These are phyloP conservation scores for Persicaria tinctoria DNA, from an alignment of 148 eudicot genomes.

Conservation along the genomic window DNA sequence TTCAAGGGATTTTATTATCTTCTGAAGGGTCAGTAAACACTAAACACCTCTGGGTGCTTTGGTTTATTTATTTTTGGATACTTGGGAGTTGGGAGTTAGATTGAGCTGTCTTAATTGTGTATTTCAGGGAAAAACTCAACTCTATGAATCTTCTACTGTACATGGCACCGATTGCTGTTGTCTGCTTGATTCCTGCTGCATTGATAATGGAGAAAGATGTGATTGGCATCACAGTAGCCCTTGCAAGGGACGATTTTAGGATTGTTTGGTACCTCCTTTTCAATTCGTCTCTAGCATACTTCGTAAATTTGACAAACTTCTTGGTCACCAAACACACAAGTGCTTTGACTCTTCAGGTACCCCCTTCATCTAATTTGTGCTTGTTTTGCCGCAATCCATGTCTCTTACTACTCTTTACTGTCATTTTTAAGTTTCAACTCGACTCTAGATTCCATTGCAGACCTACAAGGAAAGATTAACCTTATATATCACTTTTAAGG, in stretches of 20 bases:
- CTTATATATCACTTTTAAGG: too few relatives aligned
- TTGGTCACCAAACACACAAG: conserved; percentile 97
- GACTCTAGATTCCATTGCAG: neutral
- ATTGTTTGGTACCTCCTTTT: conserved; percentile 74
- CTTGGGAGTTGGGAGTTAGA: neutral
- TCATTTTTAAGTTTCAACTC: too few relatives aligned
- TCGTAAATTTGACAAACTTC: conserved; percentile 83
- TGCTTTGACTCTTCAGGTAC: conserved; percentile 91
- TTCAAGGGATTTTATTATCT: conserved; percentile 81
- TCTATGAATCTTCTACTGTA: conserved; percentile 90
- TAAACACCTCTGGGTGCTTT: conserved; percentile 7
- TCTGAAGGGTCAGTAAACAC: conserved; percentile 57
- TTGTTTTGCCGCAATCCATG: neutral
- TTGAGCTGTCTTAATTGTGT: neutral
- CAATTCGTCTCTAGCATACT: conserved; percentile 78
- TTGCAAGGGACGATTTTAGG: conserved; percentile 53
- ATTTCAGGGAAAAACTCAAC: conserved; percentile 78
- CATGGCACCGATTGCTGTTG: conserved; percentile 88
- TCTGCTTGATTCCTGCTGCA: conserved; percentile 69
- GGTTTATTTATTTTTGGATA: neutral
- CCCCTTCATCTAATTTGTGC: neutral
- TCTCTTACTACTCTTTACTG: neutral
- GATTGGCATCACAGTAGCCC: conserved; percentile 67
- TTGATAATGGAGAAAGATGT: conserved; percentile 73
- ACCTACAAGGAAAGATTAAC: neutral